These are phyloP conservation scores for Cryptosporidium sp. DNA, from an alignment of 169 alveolate species.

Conservation along the genomic window DNA sequence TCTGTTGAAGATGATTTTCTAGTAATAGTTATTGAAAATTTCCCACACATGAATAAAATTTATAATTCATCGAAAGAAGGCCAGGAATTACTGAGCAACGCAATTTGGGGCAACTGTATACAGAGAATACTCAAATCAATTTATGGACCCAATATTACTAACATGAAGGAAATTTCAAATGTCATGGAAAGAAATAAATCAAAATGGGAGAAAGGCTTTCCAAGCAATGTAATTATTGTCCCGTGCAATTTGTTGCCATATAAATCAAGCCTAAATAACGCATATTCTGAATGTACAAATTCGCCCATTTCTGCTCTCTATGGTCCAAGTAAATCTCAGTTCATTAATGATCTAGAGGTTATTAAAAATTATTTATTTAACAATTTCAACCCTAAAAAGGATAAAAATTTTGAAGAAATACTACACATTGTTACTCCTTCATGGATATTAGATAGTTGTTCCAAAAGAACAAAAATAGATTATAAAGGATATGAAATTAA, in stretches of 20 bases:
- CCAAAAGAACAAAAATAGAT: constrained; percentile 35
- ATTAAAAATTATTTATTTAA: background rate
- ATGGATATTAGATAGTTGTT: constrained; percentile 65
- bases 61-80: constrained; percentile 68
- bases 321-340: constrained; percentile 31
- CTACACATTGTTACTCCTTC: constrained; percentile 44
- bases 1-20: background rate
- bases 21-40: constrained; percentile 42
- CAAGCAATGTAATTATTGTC: constrained; percentile 15
- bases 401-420: background rate
- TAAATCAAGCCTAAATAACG: background rate
- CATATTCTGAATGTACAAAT: background rate
- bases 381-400: background rate
- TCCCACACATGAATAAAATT: constrained; percentile 65
- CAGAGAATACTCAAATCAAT: constrained; percentile 55
- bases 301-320: constrained; percentile 27
- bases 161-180: constrained; percentile 4
- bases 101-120: constrained; percentile 65
- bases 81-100: constrained; percentile 61
- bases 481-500: constrained; percentile 24
- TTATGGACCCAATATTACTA: constrained; percentile 18
- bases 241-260: constrained; percentile 40
- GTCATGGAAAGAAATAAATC: background rate
- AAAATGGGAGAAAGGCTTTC: background rate
- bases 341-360: constrained; percentile 30